Percentiles rank a stretch among this genome's conserved stretches.
These are phyloP conservation scores for Penicillium goetzii DNA, from an alignment of 495 filamentous ascomycete species.

Conservation along the genomic window DNA sequence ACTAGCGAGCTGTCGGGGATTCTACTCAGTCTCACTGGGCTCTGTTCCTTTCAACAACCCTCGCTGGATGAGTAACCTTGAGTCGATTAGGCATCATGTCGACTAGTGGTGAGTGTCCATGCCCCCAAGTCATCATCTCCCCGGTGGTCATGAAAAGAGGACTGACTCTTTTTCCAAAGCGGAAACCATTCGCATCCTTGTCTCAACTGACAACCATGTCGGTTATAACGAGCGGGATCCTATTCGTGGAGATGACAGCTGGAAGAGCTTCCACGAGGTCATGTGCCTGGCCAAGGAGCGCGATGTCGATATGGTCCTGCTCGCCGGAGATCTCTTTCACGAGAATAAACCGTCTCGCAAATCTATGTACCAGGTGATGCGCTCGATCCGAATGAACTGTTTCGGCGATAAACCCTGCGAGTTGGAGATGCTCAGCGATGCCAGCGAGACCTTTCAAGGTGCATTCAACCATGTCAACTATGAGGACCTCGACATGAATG, in stretches of 20 bases:
- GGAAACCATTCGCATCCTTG: constrained; percentile 93
- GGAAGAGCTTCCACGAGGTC: constrained; percentile 93
- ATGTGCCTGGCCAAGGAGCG: constrained; percentile 85
- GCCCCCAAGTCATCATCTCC: neutral
- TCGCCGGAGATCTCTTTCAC: constrained; percentile 95
- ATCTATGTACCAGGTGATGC: constrained; percentile 96
- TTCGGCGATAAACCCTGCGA: constrained; percentile 94
- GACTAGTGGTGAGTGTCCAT: constrained; percentile 12
- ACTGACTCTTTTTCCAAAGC: constrained; percentile 51
- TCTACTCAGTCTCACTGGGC: neutral
- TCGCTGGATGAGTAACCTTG: neutral
- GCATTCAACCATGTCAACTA: constrained; percentile 95
- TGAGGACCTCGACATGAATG: constrained; percentile 95
- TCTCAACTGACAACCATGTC: constrained; percentile 96
- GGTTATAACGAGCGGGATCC: constrained; percentile 93
- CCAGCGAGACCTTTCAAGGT: constrained; percentile 80
- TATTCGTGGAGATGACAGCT: constrained; percentile 93
- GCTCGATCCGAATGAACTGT: constrained; percentile 88
- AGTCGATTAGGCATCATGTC: constrained; percentile 30
- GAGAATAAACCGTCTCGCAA: constrained; percentile 98
- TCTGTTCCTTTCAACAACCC: neutral
- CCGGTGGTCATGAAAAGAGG: too few species aligned
- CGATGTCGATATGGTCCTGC: constrained; percentile 95
- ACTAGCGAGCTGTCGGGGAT: neutral
- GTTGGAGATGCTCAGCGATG: constrained; percentile 92